Percentiles rank a stretch among this genome's conserved stretches.
Conservation (phyloP, 116 monocot genomes). For the Posidonia oceanica region DNA sequence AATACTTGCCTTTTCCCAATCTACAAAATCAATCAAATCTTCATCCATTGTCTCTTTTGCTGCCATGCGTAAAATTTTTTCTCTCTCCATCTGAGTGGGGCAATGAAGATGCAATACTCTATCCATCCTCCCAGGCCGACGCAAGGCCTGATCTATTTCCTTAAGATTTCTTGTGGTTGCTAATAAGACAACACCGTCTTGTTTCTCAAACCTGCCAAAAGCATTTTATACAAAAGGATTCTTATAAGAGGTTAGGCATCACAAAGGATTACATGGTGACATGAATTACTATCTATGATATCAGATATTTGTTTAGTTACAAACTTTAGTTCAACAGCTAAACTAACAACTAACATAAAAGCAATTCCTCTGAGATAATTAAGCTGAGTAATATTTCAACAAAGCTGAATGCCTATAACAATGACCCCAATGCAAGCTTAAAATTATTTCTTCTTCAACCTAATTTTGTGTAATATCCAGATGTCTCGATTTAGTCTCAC, state of each 20-base stretch:
- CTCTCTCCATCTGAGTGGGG: constrained; percentile 85
- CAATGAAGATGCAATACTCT: constrained; percentile 78
- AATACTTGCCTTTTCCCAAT: constrained; percentile 65
- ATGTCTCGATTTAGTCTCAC: no score
- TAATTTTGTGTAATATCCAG: no score
- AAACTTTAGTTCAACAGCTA: no score
- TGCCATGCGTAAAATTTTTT: constrained; percentile 58
- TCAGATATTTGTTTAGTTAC: no score
- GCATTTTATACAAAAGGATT: background rate
- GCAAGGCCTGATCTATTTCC: constrained; percentile 81
- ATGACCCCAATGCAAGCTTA: no score
- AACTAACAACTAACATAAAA: no score
- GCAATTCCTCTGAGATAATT: no score
- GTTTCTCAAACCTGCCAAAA: constrained; percentile 71
- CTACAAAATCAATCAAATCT: constrained; percentile 61
- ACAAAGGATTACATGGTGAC: no score
- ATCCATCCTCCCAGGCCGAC: constrained; percentile 87
- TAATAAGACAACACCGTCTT: constrained; percentile 80
- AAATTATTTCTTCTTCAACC: no score
- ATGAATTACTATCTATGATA: no score
- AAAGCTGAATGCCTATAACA: no score
- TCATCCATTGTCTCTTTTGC: constrained; percentile 76
- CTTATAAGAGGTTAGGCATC: background rate
- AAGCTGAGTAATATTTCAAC: no score
- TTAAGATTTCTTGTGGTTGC: constrained; percentile 78